Evolutionary conservation across 1,139 yeast species (phyloP).

Genomic region (Eremothecium sinecaudum): DNA sequence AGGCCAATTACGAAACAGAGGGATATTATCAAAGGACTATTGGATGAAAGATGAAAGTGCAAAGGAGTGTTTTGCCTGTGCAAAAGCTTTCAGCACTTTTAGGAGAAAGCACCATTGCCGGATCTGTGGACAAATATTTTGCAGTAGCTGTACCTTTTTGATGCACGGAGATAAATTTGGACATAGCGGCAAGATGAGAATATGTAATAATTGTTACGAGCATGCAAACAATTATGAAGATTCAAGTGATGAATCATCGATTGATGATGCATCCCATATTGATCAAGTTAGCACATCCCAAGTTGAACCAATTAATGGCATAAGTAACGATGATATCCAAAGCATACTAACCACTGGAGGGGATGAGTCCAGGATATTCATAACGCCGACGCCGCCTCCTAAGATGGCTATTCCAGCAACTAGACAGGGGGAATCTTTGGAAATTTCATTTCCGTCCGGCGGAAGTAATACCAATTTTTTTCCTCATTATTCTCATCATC

Average conservation of each 20-base stretch:
- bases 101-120: constrained; percentile 92
- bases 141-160: constrained; percentile 74
- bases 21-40: constrained; percentile 53
- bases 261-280: constrained; percentile 17
- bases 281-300: constrained; percentile 6
- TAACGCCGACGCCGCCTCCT: constrained; percentile 56
- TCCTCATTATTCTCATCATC: constrained; percentile 8
- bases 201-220: constrained; percentile 68
- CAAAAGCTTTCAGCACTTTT: constrained; percentile 63
- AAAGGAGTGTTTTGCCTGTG: constrained; percentile 70
- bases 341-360: constrained; percentile 30
- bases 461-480: neutral
- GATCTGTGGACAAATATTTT: constrained; percentile 91
- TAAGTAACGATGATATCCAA: constrained; percentile 27
- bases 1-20: constrained; percentile 28
- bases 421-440: constrained; percentile 67
- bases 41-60: constrained; percentile 93
- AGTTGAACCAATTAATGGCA: constrained; percentile 4
- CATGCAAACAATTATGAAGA: constrained; percentile 53
- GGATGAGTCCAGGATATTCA: constrained; percentile 28
- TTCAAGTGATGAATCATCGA: constrained; percentile 51
- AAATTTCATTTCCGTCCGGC: constrained; percentile 43
- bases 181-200: constrained; percentile 62
- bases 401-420: constrained; percentile 79
- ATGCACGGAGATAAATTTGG: constrained; percentile 68